These are phyloP conservation scores for Danielia reshetovae DNA, from an alignment of 805 yeast species.

Conservation along the genomic window DNA sequence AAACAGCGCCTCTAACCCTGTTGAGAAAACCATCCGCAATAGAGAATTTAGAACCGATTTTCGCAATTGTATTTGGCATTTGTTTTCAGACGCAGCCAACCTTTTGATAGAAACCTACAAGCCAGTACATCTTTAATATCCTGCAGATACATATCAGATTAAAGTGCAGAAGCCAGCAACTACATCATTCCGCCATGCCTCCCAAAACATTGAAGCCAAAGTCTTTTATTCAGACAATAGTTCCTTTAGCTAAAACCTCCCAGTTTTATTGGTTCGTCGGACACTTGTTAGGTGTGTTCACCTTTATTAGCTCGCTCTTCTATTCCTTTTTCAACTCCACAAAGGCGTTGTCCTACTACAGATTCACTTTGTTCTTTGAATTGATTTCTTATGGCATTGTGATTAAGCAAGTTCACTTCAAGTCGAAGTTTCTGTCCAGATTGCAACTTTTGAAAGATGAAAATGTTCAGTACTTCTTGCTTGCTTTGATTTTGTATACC, in stretches of 20 bases:
- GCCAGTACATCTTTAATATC: no score
- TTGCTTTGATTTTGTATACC: conserved; percentile 29
- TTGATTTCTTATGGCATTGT: conserved; percentile 62
- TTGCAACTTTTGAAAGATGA: conserved; percentile 33
- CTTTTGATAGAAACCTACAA: no score
- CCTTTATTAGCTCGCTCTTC: conserved; percentile 36
- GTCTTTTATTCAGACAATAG: conserved; percentile 1
- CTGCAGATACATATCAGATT: no score
- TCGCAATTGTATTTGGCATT: no score
- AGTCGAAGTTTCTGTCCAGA: conserved; percentile 12
- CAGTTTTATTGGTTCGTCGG: conserved; percentile 73
- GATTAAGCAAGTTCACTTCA: conserved; percentile 53
- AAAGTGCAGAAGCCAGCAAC: no score
- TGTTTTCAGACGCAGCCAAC: no score
- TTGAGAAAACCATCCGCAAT: no score
- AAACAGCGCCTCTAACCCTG: no score
- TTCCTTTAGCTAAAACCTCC: conserved; percentile 7
- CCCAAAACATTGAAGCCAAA: conserved; percentile 1
- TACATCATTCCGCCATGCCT: no score
- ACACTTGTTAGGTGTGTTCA: conserved; percentile 47
- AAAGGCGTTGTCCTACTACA: conserved; percentile 23
- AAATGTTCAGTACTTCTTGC: conserved; percentile 35
- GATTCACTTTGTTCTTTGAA: conserved; percentile 44
- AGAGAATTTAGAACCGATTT: no score
- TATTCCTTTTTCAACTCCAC: conserved; percentile 40